A percentile compares a stretch with the other conserved stretches of the same genome.
Evolutionary conservation across 805 yeast species (phyloP).

Genomic region (Helenozyma baotianmanensis): DNA sequence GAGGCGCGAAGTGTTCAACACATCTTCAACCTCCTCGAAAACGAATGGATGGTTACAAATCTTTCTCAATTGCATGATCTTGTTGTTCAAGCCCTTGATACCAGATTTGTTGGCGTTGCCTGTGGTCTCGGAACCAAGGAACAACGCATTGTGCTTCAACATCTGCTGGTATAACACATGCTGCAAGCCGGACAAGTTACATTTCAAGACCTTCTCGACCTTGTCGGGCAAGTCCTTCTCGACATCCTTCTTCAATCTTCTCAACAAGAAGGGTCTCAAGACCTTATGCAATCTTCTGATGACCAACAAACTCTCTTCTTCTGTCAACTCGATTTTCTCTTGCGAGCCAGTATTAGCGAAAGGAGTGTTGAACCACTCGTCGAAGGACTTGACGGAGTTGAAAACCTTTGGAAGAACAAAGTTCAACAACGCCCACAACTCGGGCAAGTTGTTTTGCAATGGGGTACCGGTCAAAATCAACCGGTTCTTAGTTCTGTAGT

Average conservation of each 20-base stretch:
- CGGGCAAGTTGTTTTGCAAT: conserved; percentile 78
- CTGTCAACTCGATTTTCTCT: conserved; percentile 74
- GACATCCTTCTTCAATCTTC: conserved; percentile 83
- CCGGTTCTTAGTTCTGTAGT: conserved; percentile 71
- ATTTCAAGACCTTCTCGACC: conserved; percentile 76
- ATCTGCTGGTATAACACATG: conserved; percentile 68
- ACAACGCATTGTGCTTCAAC: conserved; percentile 67
- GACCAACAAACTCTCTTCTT: conserved; percentile 79
- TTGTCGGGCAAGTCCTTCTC: conserved; percentile 84
- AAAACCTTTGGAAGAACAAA: conserved; percentile 80
- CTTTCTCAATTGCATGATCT: conserved; percentile 80
- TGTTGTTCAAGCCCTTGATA: conserved; percentile 72
- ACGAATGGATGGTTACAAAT: conserved; percentile 87
- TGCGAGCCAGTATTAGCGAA: conserved; percentile 82
- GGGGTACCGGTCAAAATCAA: conserved; percentile 87
- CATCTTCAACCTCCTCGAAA: conserved; percentile 74
- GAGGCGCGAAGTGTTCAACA: conserved; percentile 56
- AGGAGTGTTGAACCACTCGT: conserved; percentile 88
- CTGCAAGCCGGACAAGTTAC: conserved; percentile 73
- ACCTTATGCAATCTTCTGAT: conserved; percentile 85
- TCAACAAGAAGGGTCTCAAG: conserved; percentile 73
- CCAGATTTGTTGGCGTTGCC: conserved; percentile 52
- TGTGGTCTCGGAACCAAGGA: conserved; percentile 58
- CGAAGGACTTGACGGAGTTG: conserved; percentile 81
- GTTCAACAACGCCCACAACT: conserved; percentile 78